These are phyloP conservation scores for Colletotrichum cuscutae DNA, from an alignment of 2,329 filamentous ascomycete genomes.

Conservation along the genomic window DNA sequence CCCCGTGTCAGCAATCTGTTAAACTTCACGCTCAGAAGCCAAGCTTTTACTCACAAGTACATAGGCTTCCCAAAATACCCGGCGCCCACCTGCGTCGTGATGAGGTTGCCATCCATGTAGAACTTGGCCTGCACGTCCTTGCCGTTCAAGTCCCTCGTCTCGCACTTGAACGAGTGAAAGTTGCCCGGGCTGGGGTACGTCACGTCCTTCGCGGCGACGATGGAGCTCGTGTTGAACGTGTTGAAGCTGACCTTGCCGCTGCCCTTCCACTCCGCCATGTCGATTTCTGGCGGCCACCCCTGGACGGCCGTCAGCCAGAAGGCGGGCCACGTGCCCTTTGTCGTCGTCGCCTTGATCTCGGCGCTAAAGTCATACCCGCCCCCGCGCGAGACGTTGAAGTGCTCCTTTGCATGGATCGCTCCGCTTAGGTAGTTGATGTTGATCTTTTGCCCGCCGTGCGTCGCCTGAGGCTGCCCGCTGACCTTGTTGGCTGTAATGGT, in stretches of 20 bases:
- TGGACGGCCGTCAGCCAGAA: slow-evolving; percentile 67
- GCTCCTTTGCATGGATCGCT: slow-evolving; percentile 51
- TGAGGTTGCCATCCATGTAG: slow-evolving; percentile 60
- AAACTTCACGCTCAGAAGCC: background rate
- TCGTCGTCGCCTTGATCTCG: slow-evolving; percentile 52
- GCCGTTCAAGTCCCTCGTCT: slow-evolving; percentile 62
- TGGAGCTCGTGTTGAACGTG: slow-evolving; percentile 60
- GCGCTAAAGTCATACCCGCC: slow-evolving; percentile 54
- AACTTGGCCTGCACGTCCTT: slow-evolving; percentile 63
- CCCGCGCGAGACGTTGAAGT: slow-evolving; percentile 49
- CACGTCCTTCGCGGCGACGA: slow-evolving; percentile 58
- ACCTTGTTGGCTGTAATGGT: slow-evolving; percentile 59
- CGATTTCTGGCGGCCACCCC: slow-evolving; percentile 68
- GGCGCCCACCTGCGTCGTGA: slow-evolving; percentile 61
- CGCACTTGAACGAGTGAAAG: slow-evolving; percentile 62
- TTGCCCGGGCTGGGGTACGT: slow-evolving; percentile 54
- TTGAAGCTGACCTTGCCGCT: slow-evolving; percentile 66
- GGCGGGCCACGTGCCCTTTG: slow-evolving; percentile 64
- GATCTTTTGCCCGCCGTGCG: slow-evolving; percentile 50
- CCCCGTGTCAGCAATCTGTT: background rate
- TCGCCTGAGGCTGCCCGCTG: slow-evolving; percentile 49
- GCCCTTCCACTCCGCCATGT: slow-evolving; percentile 72
- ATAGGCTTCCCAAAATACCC: slow-evolving; percentile 59
- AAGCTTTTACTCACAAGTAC: slow-evolving; percentile 48
- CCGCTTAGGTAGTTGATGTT: slow-evolving; percentile 64